Conservation (phyloP, 148 eudicot genomes). For the Rhododendron williamsianum region DNA sequence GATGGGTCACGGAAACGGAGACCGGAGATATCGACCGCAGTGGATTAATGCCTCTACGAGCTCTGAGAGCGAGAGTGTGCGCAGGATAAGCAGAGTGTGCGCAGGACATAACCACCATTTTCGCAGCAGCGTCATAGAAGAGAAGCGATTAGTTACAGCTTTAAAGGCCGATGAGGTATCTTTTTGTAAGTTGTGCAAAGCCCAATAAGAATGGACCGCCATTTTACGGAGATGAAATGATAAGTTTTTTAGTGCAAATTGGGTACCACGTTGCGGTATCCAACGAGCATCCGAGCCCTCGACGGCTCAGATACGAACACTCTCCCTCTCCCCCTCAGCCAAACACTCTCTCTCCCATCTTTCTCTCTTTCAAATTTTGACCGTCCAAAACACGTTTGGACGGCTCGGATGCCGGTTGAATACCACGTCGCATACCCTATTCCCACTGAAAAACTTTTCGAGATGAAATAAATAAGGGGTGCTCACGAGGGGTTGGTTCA, state of each 20-base stretch:
- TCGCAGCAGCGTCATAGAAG: neutral
- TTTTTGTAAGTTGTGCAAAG: neutral
- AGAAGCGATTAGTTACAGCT: neutral
- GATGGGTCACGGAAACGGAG: conserved; percentile 14
- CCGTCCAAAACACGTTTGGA: no score
- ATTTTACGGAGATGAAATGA: neutral
- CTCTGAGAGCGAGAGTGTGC: conserved; percentile 9
- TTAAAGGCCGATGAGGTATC: neutral
- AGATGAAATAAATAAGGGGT: no score
- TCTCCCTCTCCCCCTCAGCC: no score
- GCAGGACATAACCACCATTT: conserved; percentile 27
- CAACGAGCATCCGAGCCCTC: no score
- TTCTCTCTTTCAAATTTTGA: no score
- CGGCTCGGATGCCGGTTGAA: no score
- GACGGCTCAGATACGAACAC: no score
- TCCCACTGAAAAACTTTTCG: no score
- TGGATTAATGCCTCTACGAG: conserved; percentile 15
- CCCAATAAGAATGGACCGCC: neutral
- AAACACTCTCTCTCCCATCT: no score
- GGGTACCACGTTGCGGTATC: no score
- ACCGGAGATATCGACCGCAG: conserved; percentile 20
- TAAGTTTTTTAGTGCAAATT: no score
- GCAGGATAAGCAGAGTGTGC: conserved; percentile 28
- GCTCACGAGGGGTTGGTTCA: neutral
- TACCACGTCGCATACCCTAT: no score